Evolutionary conservation across 805 yeast species (phyloP).

Genomic region (Blastobotrys chiropterorum): DNA sequence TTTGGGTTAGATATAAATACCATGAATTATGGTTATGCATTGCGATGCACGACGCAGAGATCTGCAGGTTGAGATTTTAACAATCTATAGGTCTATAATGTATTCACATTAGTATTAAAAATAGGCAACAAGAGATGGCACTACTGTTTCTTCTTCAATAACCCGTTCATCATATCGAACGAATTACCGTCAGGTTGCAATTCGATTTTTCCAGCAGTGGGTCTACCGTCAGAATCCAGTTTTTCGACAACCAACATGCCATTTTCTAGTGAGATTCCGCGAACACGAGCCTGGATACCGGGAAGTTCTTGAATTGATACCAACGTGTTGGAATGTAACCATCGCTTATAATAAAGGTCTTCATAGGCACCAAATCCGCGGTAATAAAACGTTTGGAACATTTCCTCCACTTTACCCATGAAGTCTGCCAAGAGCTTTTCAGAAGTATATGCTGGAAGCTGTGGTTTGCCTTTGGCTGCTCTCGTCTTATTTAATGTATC

Average conservation of each 20-base stretch:
- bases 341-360: slow-evolving; percentile 64
- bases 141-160: slow-evolving; percentile 53
- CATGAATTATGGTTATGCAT: too few species aligned
- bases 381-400: slow-evolving; percentile 45
- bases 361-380: slow-evolving; percentile 67
- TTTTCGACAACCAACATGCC: slow-evolving; percentile 80
- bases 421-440: slow-evolving; percentile 61
- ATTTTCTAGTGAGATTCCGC: slow-evolving; percentile 78
- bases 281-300: slow-evolving; percentile 52
- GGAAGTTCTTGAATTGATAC: slow-evolving; percentile 59
- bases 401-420: slow-evolving; percentile 56
- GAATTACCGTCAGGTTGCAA: slow-evolving; percentile 97
- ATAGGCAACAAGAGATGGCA: too few species aligned
- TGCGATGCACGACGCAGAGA: too few species aligned
- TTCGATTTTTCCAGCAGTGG: slow-evolving; percentile 54
- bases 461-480: slow-evolving; percentile 34
- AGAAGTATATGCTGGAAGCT: slow-evolving; percentile 40
- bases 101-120: background rate
- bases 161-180: slow-evolving; percentile 88
- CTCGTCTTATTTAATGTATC: slow-evolving; percentile 52
- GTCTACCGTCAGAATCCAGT: slow-evolving; percentile 38
- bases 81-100: too few species aligned
- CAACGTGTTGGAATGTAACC: slow-evolving; percentile 78
- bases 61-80: too few species aligned
- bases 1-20: background rate